Base-by-base conservation (phyloP, 2,329 filamentous ascomycete species). In the Blastomyces emzantsi region DNA sequence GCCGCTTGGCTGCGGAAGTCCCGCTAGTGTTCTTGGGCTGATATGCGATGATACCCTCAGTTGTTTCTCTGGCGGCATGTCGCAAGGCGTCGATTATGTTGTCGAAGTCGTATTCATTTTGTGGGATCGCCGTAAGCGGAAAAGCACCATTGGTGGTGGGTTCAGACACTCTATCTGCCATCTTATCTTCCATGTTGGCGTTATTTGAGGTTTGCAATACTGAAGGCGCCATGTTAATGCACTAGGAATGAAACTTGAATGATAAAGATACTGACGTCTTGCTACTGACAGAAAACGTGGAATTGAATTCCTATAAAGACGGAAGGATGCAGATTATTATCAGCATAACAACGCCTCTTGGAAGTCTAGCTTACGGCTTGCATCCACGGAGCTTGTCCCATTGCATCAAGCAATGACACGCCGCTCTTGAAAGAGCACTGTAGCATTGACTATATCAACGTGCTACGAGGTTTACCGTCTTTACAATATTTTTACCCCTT, bases 21-120 rank as follows among this genome's bases (percentile, higher is more conserved):
- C 51, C 39, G 41, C 39, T 61, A 19, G 15, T 61, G 59, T 61
- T 47, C 2, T 30, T 36, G 33, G 45, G 28, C 43, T 45, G 36
- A 30, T 61, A 61, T 33, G 59, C 59, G 51, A 61, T 61, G 59
- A 61, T 61, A 9, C 59, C 59, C 15, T 61, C 59, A 61, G 59
- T 25, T 25, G 41, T 52, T 17, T 61, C 33, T n/a, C 19, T 47
- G n/a, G 59, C 59, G 22, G 45, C 59, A 30, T 61, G 41, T 22
- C 59, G 59, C 45, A 61, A 45, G 43, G 59, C 59, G 19, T 61
- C 59, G 36, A 61, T n/a, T 15, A 61, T 61, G 43, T 61, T 61
- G 39, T 61, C 59, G 43, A 61, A 61, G 59, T 17, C 33, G 59
- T 61, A 61, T 61, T 36, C 30, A 15, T 41, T n/a, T 13, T 30